A percentile compares a stretch with the other conserved stretches of the same genome.
Conservation (phyloP, 345 rosid species). For the Arabis alpina region DNA sequence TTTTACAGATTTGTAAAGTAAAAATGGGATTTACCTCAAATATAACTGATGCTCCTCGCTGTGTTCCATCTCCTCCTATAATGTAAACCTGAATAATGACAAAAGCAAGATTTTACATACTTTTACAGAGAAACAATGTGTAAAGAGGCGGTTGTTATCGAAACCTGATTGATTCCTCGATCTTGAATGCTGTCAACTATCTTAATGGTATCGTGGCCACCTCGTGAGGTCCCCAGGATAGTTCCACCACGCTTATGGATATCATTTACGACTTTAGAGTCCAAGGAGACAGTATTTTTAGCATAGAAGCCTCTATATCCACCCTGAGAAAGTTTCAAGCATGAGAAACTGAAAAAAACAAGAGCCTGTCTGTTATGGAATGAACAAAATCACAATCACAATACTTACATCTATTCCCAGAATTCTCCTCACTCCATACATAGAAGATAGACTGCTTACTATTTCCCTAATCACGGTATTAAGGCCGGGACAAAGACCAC, state of each 20-base stretch:
- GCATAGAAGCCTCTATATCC: conserved; percentile 86
- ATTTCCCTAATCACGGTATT: conserved; percentile 84
- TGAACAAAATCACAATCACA: not conserved
- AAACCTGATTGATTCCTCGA: conserved; percentile 79
- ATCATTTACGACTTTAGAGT: conserved; percentile 71
- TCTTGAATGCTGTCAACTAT: conserved; percentile 87
- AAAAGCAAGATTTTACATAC: not conserved
- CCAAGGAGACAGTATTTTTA: conserved; percentile 60
- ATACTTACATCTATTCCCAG: conserved; percentile 80
- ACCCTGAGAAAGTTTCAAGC: conserved; percentile 51
- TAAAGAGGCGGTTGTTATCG: not conserved
- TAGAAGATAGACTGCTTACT: conserved; percentile 64
- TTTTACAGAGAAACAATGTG: not conserved
- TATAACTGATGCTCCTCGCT: conserved; percentile 68
- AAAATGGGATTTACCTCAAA: conserved; percentile 54
- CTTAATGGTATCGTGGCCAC: conserved; percentile 77
- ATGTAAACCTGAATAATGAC: conserved; percentile 59
- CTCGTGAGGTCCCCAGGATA: conserved; percentile 75
- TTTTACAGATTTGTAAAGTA: not conserved
- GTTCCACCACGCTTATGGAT: conserved; percentile 91
- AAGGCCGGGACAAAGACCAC: conserved; percentile 89
- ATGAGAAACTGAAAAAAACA: conserved; percentile 24
- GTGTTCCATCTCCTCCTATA: conserved; percentile 91
- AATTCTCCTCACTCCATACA: conserved; percentile 80
- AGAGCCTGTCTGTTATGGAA: not conserved